Percentiles rank a stretch among this genome's conserved stretches.
Conservation (phyloP, 139 green algal genomes). For the Prasinococcaceae sp. region DNA sequence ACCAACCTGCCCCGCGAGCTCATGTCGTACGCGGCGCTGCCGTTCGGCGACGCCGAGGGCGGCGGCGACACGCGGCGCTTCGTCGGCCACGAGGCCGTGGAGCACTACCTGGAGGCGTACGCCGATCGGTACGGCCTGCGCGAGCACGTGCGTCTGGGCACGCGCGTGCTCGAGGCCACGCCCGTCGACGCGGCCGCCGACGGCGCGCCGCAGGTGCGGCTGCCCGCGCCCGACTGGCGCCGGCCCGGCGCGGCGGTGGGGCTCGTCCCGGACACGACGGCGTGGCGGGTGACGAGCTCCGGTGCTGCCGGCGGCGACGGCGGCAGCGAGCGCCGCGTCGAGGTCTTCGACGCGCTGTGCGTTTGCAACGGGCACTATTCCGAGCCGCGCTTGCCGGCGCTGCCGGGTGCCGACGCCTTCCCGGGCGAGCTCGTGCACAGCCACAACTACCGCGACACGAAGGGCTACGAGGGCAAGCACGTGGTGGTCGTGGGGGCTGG, state of each 20-base stretch:
- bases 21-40: constrained; percentile 55
- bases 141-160: constrained; percentile 24
- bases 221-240: too few relatives aligned
- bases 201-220: too few relatives aligned
- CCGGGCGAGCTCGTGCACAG: constrained; percentile 38
- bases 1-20: constrained; percentile 65
- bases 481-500: constrained; percentile 47
- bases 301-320: not conserved
- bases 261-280: not conserved
- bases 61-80: constrained; percentile 31
- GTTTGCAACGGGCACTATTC: constrained; percentile 71
- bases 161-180: constrained; percentile 11
- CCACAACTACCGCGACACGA: constrained; percentile 41
- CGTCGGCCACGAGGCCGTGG: constrained; percentile 36
- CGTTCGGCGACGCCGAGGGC: constrained; percentile 30
- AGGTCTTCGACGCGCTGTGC: constrained; percentile 65
- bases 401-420: constrained; percentile 29
- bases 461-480: constrained; percentile 30
- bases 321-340: not conserved
- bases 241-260: too few relatives aligned
- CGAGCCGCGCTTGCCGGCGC: constrained; percentile 26
- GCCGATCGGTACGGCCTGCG: constrained; percentile 28
- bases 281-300: too few relatives aligned
- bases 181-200: too few relatives aligned
- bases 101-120: constrained; percentile 42